Conservation (phyloP, 169 alveolate genomes). For the Plasmodium yoelii region DNA sequence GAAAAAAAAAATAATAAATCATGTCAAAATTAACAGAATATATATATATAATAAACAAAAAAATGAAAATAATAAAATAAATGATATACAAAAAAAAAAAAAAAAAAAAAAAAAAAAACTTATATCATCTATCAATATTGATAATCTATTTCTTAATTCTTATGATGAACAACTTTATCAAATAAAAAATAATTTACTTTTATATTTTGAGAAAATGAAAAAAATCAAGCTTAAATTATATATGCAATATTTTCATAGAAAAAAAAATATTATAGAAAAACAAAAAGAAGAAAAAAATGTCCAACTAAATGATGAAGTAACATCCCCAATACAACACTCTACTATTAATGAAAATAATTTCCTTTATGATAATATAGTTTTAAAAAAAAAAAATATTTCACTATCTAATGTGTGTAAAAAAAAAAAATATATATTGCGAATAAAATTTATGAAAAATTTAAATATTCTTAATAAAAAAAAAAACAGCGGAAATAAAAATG, state of each 20-base stretch:
- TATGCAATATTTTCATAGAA: constrained; percentile 16
- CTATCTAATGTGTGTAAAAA: neutral
- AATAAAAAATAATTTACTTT: constrained; percentile 2
- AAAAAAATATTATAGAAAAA: constrained; percentile 2
- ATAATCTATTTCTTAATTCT: constrained; percentile 16
- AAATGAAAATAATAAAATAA: neutral
- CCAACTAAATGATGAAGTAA: no score
- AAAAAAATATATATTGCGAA: constrained; percentile 31
- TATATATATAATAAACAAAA: neutral
- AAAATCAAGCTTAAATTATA: constrained; percentile 27
- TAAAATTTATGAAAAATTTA: constrained; percentile 15
- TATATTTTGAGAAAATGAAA: constrained; percentile 24
- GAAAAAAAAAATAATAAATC: constrained; percentile 2
- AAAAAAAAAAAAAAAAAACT: neutral
- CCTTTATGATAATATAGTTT: neutral
- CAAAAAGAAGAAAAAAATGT: neutral
- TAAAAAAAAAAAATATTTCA: neutral
- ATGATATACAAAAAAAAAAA: constrained; percentile 2
- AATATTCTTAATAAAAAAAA: constrained; percentile 41
- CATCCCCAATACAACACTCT: no score
- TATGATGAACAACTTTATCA: constrained; percentile 33
- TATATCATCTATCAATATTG: constrained; percentile 3
- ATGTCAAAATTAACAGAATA: constrained; percentile 28
- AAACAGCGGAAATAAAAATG: constrained; percentile 59
- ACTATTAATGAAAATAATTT: no score